phyloP scores from a whole-genome alignment of 768 basidiomycete species.

The Boletellus emodensis region DNA sequence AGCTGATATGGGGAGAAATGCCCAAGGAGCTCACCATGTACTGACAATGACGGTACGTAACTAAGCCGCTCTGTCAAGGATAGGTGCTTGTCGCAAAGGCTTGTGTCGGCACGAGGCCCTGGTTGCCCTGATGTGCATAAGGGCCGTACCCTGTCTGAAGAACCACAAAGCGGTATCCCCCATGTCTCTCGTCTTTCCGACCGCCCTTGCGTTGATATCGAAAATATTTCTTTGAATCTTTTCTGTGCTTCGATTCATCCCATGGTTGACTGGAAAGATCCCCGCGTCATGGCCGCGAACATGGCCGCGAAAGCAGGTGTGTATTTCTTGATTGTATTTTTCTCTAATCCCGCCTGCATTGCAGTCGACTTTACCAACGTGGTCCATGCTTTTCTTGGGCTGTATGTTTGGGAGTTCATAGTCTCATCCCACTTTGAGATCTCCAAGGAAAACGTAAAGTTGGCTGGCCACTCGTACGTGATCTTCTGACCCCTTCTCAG shows the following conservation, averaged over 20 bases:
- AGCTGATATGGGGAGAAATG: background rate
- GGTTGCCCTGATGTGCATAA: conserved; percentile 25
- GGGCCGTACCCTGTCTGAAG: conserved; percentile 4
- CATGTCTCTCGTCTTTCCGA: conserved; percentile 4
- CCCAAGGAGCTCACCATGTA: background rate
- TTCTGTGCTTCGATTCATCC: conserved; percentile 12
- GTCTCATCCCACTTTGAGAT: conserved; percentile 63
- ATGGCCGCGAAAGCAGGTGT: conserved; percentile 23
- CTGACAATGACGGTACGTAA: conserved; percentile 17
- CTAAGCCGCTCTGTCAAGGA: conserved; percentile 5
- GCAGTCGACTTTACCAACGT: conserved; percentile 57
- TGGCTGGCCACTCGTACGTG: conserved; percentile 66
- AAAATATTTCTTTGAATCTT: conserved; percentile 7
- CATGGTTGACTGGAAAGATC: conserved; percentile 28
- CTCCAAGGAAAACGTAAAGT: conserved; percentile 57
- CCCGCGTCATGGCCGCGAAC: conserved; percentile 17
- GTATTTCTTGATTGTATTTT: conserved; percentile 3
- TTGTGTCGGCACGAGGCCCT: conserved; percentile 12
- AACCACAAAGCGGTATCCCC: conserved; percentile 2
- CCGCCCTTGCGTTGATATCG: conserved; percentile 6
- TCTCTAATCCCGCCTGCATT: conserved; percentile 1
- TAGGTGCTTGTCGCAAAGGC: conserved; percentile 7
- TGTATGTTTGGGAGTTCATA: conserved; percentile 66
- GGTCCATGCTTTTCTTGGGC: conserved; percentile 59
- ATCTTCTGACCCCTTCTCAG: conserved; percentile 12